phyloP scores from a whole-genome alignment of 768 basidiomycete genomes.

The Mycena vulgaris region DNA sequence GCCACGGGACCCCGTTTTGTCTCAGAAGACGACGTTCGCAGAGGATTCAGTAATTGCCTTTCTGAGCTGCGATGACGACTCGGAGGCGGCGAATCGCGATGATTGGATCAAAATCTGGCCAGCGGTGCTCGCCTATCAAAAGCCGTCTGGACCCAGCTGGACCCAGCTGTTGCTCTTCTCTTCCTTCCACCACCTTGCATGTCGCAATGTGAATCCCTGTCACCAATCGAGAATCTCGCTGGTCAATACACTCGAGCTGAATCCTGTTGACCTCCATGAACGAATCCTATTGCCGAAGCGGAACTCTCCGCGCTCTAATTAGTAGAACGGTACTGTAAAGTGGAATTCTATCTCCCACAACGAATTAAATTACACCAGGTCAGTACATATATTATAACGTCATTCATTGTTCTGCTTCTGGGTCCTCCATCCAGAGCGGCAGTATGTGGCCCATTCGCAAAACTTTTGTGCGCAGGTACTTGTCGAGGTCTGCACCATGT shows the following conservation, averaged over 20 bases:
- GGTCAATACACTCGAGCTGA: no score
- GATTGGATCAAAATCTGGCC: neutral
- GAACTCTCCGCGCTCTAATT: no score
- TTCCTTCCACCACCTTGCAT: no score
- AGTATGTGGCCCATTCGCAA: slow-evolving; percentile 97
- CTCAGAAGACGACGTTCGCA: neutral
- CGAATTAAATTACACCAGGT: neutral
- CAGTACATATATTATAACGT: neutral
- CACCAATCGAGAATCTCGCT: no score
- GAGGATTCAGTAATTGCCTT: neutral
- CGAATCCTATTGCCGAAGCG: no score
- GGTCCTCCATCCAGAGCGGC: slow-evolving; percentile 56
- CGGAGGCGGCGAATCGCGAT: neutral
- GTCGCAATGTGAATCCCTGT: neutral
- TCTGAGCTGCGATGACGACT: slow-evolving; percentile 7
- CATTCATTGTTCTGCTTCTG: neutral
- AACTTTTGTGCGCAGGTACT: slow-evolving; percentile 97
- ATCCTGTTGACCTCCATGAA: no score
- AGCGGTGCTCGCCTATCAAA: slow-evolving; percentile 13
- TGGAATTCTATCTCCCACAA: neutral
- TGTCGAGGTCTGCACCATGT: slow-evolving; percentile 90
- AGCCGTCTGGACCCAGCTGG: neutral
- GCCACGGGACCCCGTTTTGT: neutral
- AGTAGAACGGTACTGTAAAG: neutral
- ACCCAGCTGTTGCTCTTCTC: no score